phyloP scores from a whole-genome alignment of 192 early-diverging fungal species.

The Lunasporangiospora selenospora region DNA sequence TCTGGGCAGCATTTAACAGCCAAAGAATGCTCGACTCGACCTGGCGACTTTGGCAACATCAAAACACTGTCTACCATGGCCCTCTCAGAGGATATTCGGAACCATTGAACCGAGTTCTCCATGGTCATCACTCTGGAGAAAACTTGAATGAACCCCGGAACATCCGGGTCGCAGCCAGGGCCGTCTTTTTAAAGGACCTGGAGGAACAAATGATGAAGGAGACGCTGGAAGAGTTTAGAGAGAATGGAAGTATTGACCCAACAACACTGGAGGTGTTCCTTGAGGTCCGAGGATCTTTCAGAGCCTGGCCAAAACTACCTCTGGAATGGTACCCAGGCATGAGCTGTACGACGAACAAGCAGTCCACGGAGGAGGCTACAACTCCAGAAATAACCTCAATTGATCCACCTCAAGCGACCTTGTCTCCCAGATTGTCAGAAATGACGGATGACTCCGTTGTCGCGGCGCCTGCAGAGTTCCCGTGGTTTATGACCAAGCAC shows the following conservation, averaged over 20 bases:
- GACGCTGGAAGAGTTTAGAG: constrained; percentile 37
- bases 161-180: constrained; percentile 34
- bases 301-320: constrained; percentile 22
- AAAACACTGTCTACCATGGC: not conserved
- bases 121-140: not conserved
- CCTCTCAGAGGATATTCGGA: constrained; percentile 18
- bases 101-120: constrained; percentile 4
- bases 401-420: too few species aligned
- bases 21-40: constrained; percentile 24
- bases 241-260: constrained; percentile 14
- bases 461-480: constrained; percentile 23
- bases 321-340: constrained; percentile 15
- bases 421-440: not conserved
- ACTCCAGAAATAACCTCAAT: too few species aligned
- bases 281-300: constrained; percentile 31
- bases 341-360: too few species aligned
- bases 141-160: not conserved
- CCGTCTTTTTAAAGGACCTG: constrained; percentile 57
- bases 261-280: constrained; percentile 46
- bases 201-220: constrained; percentile 49
- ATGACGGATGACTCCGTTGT: not conserved
- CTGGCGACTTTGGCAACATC: constrained; percentile 12
- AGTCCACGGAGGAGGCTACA: too few species aligned
- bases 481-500: constrained; percentile 52
- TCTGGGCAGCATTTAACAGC: constrained; percentile 39